A percentile compares a stretch with the other conserved stretches of the same genome.
Evolutionary conservation across 768 basidiomycete species (phyloP).

Genomic region (Mycena maculata): DNA sequence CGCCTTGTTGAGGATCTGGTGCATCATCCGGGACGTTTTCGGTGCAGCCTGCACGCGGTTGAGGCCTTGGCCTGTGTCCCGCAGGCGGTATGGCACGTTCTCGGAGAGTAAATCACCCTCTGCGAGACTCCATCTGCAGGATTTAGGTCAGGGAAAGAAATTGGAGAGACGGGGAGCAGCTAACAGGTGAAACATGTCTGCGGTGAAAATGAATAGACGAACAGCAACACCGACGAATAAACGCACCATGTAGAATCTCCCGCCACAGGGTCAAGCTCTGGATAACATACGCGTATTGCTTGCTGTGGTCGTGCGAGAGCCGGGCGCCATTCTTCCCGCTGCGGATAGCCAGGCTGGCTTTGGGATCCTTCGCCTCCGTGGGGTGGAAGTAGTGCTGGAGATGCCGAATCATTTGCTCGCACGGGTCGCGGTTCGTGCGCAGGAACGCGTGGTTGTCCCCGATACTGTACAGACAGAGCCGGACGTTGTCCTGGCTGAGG

Average conservation of each 20-base stretch:
- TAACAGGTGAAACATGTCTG: conserved; percentile 93
- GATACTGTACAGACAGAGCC: conserved; percentile 88
- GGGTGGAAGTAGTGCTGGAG: conserved; percentile 84
- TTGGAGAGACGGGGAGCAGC: conserved; percentile 41
- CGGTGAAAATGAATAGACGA: neutral
- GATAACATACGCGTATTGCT: conserved; percentile 87
- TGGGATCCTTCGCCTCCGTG: conserved; percentile 70
- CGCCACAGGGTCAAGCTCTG: conserved; percentile 91
- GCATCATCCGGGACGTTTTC: conserved; percentile 93
- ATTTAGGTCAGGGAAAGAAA: neutral
- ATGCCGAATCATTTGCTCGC: conserved; percentile 84
- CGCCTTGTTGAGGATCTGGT: conserved; percentile 84
- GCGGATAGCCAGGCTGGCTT: conserved; percentile 80
- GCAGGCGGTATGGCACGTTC: conserved; percentile 77
- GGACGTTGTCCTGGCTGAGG: conserved; percentile 72
- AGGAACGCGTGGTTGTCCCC: conserved; percentile 93
- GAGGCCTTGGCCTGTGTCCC: conserved; percentile 91
- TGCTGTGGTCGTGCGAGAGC: conserved; percentile 85
- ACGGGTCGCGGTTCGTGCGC: conserved; percentile 87
- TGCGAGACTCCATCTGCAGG: conserved; percentile 54
- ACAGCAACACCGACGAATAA: neutral
- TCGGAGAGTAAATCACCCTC: conserved; percentile 87
- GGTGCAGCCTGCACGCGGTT: conserved; percentile 90
- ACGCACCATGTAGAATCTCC: conserved; percentile 83
- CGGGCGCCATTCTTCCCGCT: conserved; percentile 85